A percentile compares a stretch with the other conserved stretches of the same genome.
phyloP scores from a whole-genome alignment of 2,329 filamentous ascomycete genomes.

The Hypoxylon sp. region DNA sequence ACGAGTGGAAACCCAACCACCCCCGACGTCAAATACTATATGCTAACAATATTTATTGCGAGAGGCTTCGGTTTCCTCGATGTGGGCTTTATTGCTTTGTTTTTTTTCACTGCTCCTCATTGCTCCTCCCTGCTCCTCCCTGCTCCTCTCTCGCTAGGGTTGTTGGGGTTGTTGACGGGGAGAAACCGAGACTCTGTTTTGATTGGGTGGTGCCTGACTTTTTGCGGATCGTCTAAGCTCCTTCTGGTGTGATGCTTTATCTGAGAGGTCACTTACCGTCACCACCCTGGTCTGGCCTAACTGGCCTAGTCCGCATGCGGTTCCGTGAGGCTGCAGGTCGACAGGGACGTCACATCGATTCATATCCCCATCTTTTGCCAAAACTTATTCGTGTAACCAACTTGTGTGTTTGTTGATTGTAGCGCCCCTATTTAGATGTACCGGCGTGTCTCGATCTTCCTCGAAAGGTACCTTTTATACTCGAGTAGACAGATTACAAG shows the following conservation, averaged over 20 bases:
- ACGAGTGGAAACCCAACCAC: constrained; percentile 26
- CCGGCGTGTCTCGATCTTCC: not conserved
- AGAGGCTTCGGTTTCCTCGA: constrained; percentile 26
- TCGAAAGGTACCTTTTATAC: not conserved
- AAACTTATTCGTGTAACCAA: constrained; percentile 21
- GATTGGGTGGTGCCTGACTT: constrained; percentile 47
- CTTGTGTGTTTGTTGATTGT: not conserved
- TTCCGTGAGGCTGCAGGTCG: constrained; percentile 39
- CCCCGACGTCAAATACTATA: constrained; percentile 5
- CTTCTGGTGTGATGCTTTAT: constrained; percentile 41
- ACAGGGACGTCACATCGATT: constrained; percentile 41
- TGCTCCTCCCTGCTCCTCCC: constrained; percentile 4
- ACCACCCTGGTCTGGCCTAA: constrained; percentile 22
- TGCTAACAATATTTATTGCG: constrained; percentile 24
- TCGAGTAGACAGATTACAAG: not conserved
- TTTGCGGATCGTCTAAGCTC: constrained; percentile 33
- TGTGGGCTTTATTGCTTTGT: constrained; percentile 40
- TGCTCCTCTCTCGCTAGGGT: no score
- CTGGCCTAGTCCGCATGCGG: constrained; percentile 34
- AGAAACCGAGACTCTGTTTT: constrained; percentile 42
- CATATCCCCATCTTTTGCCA: constrained; percentile 24
- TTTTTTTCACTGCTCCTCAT: constrained; percentile 38
- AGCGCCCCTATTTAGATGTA: constrained; percentile 6
- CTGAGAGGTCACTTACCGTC: constrained; percentile 26
- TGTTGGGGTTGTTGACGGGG: constrained; percentile 44